phyloP scores from a whole-genome alignment of 768 basidiomycete species.

The Chalciporus sphaerocephalus region DNA sequence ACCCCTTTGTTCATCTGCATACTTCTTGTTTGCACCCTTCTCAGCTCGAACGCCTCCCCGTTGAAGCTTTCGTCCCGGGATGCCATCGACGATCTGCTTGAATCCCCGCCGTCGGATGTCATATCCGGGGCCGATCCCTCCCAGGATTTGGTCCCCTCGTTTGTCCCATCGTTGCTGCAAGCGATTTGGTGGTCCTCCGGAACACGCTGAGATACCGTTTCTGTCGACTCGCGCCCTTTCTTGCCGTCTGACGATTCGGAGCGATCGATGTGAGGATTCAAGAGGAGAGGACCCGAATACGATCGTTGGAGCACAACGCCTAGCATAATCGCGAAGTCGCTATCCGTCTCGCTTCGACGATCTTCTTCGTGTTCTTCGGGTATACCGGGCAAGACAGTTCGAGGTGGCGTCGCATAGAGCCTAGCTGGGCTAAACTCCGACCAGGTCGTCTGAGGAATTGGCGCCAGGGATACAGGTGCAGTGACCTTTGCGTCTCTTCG shows the following conservation, averaged over 20 bases:
- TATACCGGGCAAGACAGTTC: conserved; percentile 23
- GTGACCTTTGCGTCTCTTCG: conserved; percentile 4
- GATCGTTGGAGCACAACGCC: conserved; percentile 13
- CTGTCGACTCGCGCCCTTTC: neutral
- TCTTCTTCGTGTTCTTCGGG: conserved; percentile 30
- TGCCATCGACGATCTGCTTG: conserved; percentile 20
- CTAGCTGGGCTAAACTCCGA: conserved; percentile 25
- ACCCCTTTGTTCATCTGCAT: conserved; percentile 48
- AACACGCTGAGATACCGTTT: neutral
- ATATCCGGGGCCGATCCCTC: conserved; percentile 23
- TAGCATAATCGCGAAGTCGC: conserved; percentile 11
- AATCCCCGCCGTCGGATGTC: conserved; percentile 21
- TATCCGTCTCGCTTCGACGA: conserved; percentile 17
- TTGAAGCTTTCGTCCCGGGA: conserved; percentile 23
- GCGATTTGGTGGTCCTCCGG: neutral
- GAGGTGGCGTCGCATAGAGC: conserved; percentile 18
- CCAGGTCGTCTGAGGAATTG: conserved; percentile 26
- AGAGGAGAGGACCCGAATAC: conserved; percentile 5
- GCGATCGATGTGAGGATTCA: neutral
- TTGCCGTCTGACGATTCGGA: neutral
- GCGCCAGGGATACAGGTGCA: neutral
- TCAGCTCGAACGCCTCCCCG: conserved; percentile 42
- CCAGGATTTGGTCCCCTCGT: conserved; percentile 19
- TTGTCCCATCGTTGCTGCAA: neutral
- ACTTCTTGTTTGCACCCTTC: conserved; percentile 46